Conservation (phyloP, 2,329 filamentous ascomycete species). For the Alternaria ethzedia region DNA sequence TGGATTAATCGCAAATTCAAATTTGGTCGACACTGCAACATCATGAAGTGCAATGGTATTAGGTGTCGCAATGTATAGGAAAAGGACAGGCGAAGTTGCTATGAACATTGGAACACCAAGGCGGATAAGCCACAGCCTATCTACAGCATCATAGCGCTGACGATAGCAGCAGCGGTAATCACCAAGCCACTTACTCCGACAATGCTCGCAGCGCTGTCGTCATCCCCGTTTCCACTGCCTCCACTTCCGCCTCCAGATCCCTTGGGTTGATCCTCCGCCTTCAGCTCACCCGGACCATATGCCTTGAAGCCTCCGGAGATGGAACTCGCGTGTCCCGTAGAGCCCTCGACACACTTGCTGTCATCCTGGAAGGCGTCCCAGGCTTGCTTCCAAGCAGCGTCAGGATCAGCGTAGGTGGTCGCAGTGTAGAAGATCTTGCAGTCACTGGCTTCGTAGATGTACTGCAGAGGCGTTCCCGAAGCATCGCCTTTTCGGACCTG, state of each 20-base stretch:
- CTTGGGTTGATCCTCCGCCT: constrained; percentile 23
- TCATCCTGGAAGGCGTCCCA: constrained; percentile 31
- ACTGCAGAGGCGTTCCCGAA: constrained; percentile 59
- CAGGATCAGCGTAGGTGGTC: constrained; percentile 58
- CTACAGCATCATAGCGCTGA: constrained; percentile 9
- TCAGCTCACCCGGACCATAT: constrained; percentile 27
- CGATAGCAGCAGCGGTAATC: constrained; percentile 2
- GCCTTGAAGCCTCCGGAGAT: constrained; percentile 37
- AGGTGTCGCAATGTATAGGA: neutral
- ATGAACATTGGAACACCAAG: neutral
- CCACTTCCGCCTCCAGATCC: neutral
- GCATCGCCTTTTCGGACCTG: constrained; percentile 37
- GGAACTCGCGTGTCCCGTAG: constrained; percentile 27
- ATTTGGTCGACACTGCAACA: neutral
- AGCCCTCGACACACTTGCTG: constrained; percentile 31
- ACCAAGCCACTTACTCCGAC: constrained; percentile 1
- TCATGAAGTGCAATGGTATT: neutral
- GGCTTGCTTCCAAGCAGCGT: constrained; percentile 57
- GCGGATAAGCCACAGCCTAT: neutral
- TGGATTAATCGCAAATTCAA: neutral
- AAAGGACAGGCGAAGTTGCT: neutral
- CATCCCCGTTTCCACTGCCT: neutral
- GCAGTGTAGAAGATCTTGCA: constrained; percentile 66
- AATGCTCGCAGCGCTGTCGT: neutral
- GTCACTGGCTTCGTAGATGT: constrained; percentile 65